Evolutionary conservation across 202 grass and related monocot genomes (phyloP), one percentile per base, ranked within the genome.

Genomic region (Eragrostis tef): DNA sequence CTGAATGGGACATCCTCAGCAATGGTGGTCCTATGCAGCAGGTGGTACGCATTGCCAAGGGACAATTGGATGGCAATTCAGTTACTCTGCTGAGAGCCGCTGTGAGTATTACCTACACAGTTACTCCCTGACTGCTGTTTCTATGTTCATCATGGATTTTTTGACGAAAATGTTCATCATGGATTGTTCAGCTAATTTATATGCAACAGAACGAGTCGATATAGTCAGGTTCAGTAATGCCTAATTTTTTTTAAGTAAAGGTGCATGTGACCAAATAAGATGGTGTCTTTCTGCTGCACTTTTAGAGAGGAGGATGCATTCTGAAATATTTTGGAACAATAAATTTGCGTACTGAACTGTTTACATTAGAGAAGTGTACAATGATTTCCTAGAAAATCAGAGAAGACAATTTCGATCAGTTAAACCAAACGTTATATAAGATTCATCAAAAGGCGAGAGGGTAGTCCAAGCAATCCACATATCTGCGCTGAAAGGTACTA

Each of bases 1-100:
- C 81, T 74, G 88, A 99, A 83, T 99, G 97, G 97, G 97, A 99
- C 80, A 96, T 99, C 64, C 90, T 99, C 36, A 93, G 87, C 56
- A 93, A 90, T 57, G 93, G 91, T 56, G 89, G 87, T 27, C 93
- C 89, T 66, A 96, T 96, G 97, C 90, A 93, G 80, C 89, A 92
- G 83, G 83, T 96, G 86, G 77, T 85, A 51, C 82, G 84, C 83
- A 96, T 99, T 64, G 84, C 89, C 54, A 99, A 96, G 83, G 93
- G 97, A 11, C 97, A 92, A 57, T 78, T 89, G 72, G 39, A 85
- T 75, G 97, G 93, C 81, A 96, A 99, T 52, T 85, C 89, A 0
- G 93, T 99, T 10, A 89, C 93, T 77, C 89, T 99, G 42, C 81
- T 99, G 64, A 88, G 72, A 52, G 91, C 91, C 64, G 88, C 75